Percentiles rank a stretch among this genome's conserved stretches.
Conservation (phyloP, 805 yeast genomes). For the Wickerhamiella occidentalis region DNA sequence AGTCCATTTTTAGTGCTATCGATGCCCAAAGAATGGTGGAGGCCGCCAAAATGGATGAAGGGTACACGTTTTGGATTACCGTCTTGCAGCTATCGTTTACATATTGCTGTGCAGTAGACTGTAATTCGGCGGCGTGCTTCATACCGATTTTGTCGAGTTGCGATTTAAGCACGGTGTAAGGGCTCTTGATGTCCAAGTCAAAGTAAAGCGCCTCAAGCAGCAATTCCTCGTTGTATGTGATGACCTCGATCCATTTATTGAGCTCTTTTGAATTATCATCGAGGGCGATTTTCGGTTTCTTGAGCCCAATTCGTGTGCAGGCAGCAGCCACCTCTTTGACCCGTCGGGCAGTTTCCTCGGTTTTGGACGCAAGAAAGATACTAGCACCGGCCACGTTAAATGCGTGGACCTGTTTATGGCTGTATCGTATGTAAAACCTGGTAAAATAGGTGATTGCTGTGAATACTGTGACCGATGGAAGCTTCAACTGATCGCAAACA, state of each 20-base stretch:
- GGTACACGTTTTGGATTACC: slow-evolving; percentile 25
- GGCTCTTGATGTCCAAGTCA: slow-evolving; percentile 36
- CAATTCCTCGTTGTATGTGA: slow-evolving; percentile 36
- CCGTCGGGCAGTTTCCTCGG: slow-evolving; percentile 40
- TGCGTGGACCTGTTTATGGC: slow-evolving; percentile 34
- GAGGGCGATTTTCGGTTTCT: slow-evolving; percentile 30
- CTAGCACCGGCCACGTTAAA: slow-evolving; percentile 42
- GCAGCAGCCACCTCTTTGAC: slow-evolving; percentile 39
- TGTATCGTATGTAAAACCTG: slow-evolving; percentile 39
- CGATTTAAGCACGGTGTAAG: slow-evolving; percentile 22
- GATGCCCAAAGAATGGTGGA: slow-evolving; percentile 31
- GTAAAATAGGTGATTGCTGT: slow-evolving; percentile 40
- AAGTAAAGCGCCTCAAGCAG: slow-evolving; percentile 37
- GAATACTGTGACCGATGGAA: slow-evolving; percentile 38
- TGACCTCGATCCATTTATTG: slow-evolving; percentile 40
- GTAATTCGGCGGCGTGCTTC: neutral
- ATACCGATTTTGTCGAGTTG: neutral
- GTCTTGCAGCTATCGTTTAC: slow-evolving; percentile 32
- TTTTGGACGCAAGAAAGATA: slow-evolving; percentile 41
- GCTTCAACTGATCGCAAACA: slow-evolving; percentile 34
- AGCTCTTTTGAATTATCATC: slow-evolving; percentile 38
- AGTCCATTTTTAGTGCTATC: slow-evolving; percentile 4
- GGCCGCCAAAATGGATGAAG: slow-evolving; percentile 29
- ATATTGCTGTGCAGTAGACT: slow-evolving; percentile 20
- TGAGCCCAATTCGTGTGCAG: slow-evolving; percentile 38